A percentile compares a stretch with the other conserved stretches of the same genome.
These are phyloP conservation scores for Arctium lappa DNA, from an alignment of 129 eudicot species.

Conservation along the genomic window DNA sequence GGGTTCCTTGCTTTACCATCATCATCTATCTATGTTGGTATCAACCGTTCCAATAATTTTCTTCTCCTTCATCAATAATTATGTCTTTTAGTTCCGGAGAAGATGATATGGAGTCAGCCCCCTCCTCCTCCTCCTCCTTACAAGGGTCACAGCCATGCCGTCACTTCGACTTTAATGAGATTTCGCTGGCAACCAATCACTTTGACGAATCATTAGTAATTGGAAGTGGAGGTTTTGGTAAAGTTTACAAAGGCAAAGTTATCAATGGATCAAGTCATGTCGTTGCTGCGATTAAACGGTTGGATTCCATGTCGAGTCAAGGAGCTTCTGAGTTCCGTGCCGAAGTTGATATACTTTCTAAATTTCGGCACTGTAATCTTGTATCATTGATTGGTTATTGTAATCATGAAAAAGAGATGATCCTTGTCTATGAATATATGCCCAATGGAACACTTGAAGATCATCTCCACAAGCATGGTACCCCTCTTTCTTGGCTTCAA, in stretches of 20 bases:
- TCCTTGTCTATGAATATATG: conserved; percentile 31
- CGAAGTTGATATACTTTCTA: conserved; percentile 20
- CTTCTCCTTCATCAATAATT: too few relatives aligned
- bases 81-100: background rate
- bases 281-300: background rate
- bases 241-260: background rate
- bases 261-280: background rate
- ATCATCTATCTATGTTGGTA: too few relatives aligned
- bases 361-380: conserved; percentile 18
- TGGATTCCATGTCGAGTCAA: conserved; percentile 21
- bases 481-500: conserved; percentile 27
- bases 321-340: conserved; percentile 29
- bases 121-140: background rate
- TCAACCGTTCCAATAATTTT: too few relatives aligned
- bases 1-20: too few relatives aligned
- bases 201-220: background rate
- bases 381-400: conserved; percentile 30
- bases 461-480: conserved; percentile 20
- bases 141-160: background rate
- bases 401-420: conserved; percentile 18
- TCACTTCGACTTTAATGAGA: background rate
- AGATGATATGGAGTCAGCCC: background rate
- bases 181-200: background rate
- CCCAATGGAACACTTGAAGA: conserved; percentile 22
- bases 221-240: background rate